Evolutionary conservation across 257 asterid species (phyloP).

Genomic region (Solanum dulcamara): DNA sequence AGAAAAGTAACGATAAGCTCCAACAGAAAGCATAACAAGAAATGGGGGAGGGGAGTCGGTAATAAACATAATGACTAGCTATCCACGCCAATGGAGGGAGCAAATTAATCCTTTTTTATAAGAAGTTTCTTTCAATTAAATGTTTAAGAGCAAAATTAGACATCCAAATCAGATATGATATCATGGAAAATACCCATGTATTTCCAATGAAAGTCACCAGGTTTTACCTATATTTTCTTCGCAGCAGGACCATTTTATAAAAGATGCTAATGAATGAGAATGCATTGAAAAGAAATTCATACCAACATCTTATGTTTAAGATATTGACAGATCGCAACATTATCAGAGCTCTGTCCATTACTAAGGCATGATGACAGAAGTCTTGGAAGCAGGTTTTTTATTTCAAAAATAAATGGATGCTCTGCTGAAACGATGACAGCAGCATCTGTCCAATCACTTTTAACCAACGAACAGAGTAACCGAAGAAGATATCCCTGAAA

Average conservation of each 20-base stretch:
- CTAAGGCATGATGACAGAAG: constrained; percentile 41
- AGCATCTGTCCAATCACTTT: constrained; percentile 19
- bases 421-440: constrained; percentile 10
- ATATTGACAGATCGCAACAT: constrained; percentile 39
- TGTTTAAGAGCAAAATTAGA: background rate
- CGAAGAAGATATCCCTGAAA: constrained; percentile 55
- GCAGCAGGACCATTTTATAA: background rate
- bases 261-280: background rate
- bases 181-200: background rate
- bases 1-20: background rate
- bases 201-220: background rate
- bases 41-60: background rate
- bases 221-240: background rate
- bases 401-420: constrained; percentile 21
- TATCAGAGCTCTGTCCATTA: constrained; percentile 17
- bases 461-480: constrained; percentile 53
- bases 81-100: background rate
- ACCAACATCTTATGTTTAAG: constrained; percentile 83
- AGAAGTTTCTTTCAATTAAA: background rate
- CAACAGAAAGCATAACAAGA: background rate
- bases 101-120: background rate
- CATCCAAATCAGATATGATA: background rate
- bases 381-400: constrained; percentile 39
- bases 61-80: background rate
- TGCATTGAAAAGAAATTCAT: background rate